Percentiles rank a stretch among this genome's conserved stretches.
phyloP scores from a whole-genome alignment of 163 green algal species.

The Scenedesmus sp. region DNA sequence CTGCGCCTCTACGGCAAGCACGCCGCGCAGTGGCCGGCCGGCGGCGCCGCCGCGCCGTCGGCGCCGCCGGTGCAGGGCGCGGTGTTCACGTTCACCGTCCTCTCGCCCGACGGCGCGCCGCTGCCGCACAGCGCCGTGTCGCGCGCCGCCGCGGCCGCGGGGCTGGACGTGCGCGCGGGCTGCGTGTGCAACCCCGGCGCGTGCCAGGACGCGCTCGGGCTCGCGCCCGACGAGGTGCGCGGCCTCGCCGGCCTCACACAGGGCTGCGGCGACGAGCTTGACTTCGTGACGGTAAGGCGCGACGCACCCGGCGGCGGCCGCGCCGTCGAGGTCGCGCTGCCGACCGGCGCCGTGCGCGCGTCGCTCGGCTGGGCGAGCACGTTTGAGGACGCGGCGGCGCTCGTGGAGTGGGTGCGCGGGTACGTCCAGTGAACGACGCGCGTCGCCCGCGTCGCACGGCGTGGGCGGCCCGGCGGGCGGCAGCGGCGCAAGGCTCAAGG shows the following conservation, averaged over 20 bases:
- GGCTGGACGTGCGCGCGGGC: conserved; percentile 73
- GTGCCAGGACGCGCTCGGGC: conserved; percentile 73
- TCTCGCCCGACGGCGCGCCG: conserved; percentile 55
- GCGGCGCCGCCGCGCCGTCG: neutral
- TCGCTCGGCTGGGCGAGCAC: conserved; percentile 74
- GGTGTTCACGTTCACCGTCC: conserved; percentile 83
- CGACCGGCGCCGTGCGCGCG: conserved; percentile 72
- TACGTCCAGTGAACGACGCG: conserved; percentile 50
- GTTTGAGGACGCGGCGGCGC: conserved; percentile 72
- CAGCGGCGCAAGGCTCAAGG: too few species aligned
- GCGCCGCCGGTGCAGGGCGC: conserved; percentile 61
- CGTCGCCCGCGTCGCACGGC: too few species aligned
- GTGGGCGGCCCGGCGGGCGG: too few species aligned
- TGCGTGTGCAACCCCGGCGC: conserved; percentile 82
- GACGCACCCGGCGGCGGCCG: neutral
- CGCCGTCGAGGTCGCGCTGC: conserved; percentile 50
- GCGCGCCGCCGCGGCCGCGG: conserved; percentile 58
- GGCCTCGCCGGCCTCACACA: conserved; percentile 69
- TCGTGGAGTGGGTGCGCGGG: conserved; percentile 66
- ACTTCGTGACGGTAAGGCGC: conserved; percentile 37
- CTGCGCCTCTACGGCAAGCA: conserved; percentile 74
- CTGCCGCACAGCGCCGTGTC: conserved; percentile 68
- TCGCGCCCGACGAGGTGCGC: conserved; percentile 67
- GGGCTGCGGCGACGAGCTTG: conserved; percentile 68
- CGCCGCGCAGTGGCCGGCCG: conserved; percentile 17